These are phyloP conservation scores for Alternaria consortialis DNA, from an alignment of 2,329 filamentous ascomycete genomes.

Conservation along the genomic window DNA sequence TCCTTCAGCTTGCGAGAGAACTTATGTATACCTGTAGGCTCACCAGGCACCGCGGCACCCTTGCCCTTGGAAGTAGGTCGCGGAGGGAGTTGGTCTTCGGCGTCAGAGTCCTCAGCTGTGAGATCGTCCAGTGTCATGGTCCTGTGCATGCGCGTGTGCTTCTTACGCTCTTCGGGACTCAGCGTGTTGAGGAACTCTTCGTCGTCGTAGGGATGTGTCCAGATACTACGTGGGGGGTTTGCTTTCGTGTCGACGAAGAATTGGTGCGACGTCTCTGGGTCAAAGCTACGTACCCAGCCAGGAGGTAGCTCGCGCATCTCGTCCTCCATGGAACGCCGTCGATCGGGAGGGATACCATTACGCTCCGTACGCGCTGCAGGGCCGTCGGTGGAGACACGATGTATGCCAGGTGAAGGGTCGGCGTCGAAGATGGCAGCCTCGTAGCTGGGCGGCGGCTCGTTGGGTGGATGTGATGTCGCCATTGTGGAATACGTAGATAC, in stretches of 20 bases:
- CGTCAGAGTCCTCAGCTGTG: conserved; percentile 54
- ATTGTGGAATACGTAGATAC: conserved; percentile 17
- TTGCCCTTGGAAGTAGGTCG: conserved; percentile 18
- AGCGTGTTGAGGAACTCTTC: conserved; percentile 62
- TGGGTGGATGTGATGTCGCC: conserved; percentile 33
- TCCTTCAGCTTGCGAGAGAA: conserved; percentile 68
- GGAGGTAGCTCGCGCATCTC: conserved; percentile 63
- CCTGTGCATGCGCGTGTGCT: conserved; percentile 52
- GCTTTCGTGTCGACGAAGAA: conserved; percentile 69
- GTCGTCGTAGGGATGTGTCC: conserved; percentile 70
- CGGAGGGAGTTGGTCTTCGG: conserved; percentile 35
- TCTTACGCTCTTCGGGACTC: conserved; percentile 59
- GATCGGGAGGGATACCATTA: conserved; percentile 63
- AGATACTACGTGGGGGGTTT: conserved; percentile 66
- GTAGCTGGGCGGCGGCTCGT: conserved; percentile 47
- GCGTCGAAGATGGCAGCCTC: conserved; percentile 41
- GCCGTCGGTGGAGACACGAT: conserved; percentile 43
- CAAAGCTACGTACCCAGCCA: conserved; percentile 67
- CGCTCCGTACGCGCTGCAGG: conserved; percentile 47
- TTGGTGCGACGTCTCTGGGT: conserved; percentile 63
- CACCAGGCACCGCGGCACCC: conserved; percentile 11
- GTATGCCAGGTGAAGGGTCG: conserved; percentile 32
- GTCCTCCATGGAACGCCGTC: conserved; percentile 69
- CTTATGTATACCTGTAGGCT: conserved; percentile 51
- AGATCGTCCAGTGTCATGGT: conserved; percentile 55